Evolutionary conservation across 2,329 filamentous ascomycete species (phyloP).

Genomic region (Ophiostoma triangulosporum): DNA sequence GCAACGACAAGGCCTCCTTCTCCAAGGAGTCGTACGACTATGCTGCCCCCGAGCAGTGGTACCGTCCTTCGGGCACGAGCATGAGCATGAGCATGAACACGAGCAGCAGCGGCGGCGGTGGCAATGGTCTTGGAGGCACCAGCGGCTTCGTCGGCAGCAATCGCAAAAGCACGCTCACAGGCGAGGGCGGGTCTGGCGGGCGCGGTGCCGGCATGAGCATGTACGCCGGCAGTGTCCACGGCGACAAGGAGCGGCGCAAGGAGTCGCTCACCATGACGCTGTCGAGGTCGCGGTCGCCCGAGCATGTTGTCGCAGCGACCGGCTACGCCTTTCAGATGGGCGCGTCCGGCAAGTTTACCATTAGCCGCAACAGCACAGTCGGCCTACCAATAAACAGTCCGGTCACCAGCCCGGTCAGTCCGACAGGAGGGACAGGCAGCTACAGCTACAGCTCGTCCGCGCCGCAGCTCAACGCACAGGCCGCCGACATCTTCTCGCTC

Average conservation of each 20-base stretch:
- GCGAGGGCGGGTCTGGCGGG: conserved; percentile 6
- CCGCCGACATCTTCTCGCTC: conserved; percentile 59
- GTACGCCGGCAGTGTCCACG: conserved; percentile 13
- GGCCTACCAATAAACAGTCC: conserved; percentile 13
- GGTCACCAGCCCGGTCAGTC: no score
- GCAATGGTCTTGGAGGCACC: no score
- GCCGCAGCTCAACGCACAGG: conserved; percentile 35
- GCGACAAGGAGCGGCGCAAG: conserved; percentile 4
- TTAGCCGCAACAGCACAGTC: conserved; percentile 19
- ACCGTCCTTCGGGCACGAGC: conserved; percentile 28
- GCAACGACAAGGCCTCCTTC: conserved; percentile 32
- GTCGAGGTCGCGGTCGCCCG: conserved; percentile 25
- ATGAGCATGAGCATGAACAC: conserved; percentile 12
- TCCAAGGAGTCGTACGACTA: conserved; percentile 63
- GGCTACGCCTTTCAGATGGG: conserved; percentile 1
- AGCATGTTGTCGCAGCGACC: conserved; percentile 8
- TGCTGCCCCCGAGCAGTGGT: conserved; percentile 54
- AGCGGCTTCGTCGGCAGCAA: no score
- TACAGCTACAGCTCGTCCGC: not conserved
- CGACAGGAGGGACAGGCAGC: no score
- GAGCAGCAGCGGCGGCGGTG: conserved; percentile 17
- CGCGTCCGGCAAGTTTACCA: conserved; percentile 24
- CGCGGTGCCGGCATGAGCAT: conserved; percentile 22
- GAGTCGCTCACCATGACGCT: not conserved
- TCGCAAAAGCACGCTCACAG: conserved; percentile 4